Conservation (phyloP, 805 yeast genomes). For the Kodamaea nitidulidarum region DNA sequence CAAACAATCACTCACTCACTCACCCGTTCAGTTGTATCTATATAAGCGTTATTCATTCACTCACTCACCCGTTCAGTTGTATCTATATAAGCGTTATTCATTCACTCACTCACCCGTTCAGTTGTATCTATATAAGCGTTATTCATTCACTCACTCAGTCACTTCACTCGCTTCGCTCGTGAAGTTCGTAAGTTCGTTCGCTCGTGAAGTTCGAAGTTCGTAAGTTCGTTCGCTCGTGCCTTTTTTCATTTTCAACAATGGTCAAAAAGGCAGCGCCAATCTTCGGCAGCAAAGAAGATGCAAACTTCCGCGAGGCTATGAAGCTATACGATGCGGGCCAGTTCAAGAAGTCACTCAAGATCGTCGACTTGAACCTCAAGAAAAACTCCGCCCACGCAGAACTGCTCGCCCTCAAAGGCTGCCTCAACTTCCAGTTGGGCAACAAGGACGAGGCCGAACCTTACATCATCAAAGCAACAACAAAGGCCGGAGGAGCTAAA, state of each 20-base stretch:
- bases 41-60: too few relatives aligned
- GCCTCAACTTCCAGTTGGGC: constrained; percentile 55
- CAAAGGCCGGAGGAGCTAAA: constrained; percentile 43
- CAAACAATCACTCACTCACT: too few relatives aligned
- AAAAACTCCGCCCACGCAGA: constrained; percentile 75
- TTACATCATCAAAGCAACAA: constrained; percentile 57
- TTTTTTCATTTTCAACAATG: constrained; percentile 12
- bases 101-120: too few relatives aligned
- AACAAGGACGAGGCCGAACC: constrained; percentile 61
- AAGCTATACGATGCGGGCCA: constrained; percentile 79
- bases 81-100: too few relatives aligned
- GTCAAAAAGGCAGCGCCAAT: constrained; percentile 27
- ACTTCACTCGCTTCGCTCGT: too few relatives aligned
- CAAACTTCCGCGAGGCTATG: constrained; percentile 75
- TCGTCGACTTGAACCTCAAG: constrained; percentile 71
- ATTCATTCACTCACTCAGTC: too few relatives aligned
- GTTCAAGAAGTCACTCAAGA: constrained; percentile 78
- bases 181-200: too few relatives aligned
- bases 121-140: too few relatives aligned
- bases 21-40: too few relatives aligned
- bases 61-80: too few relatives aligned
- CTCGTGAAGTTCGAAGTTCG: not conserved
- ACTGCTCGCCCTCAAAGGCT: constrained; percentile 80
- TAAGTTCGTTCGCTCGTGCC: not conserved
- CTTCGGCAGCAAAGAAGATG: constrained; percentile 59